Evolutionary conservation across 345 rosid genomes (phyloP).

Genomic region (Eucalyptus grandis): DNA sequence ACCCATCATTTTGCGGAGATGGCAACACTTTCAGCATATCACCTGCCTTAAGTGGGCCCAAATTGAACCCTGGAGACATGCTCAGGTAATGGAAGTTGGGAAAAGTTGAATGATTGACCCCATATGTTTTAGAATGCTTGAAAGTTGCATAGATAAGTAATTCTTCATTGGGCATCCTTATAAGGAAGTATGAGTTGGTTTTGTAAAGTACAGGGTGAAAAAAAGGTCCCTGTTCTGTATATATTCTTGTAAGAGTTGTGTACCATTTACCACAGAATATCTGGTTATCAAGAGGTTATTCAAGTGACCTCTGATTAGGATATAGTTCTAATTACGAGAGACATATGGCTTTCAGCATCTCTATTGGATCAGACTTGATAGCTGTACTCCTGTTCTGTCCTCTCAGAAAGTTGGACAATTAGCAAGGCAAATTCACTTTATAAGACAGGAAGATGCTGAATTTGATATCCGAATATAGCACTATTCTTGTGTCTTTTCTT

Average conservation of each 20-base stretch:
- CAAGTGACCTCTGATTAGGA: neutral
- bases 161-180: neutral
- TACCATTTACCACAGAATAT: neutral
- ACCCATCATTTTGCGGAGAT: constrained; percentile 18
- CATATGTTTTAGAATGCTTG: neutral
- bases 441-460: neutral
- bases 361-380: neutral
- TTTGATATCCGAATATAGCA: neutral
- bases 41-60: constrained; percentile 37
- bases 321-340: neutral
- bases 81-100: neutral
- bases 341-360: neutral
- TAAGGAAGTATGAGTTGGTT: neutral
- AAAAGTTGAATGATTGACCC: neutral
- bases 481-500: neutral
- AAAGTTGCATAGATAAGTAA: neutral
- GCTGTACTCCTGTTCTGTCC: neutral
- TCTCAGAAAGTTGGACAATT: neutral
- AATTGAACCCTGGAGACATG: constrained; percentile 26
- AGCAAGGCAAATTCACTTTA: neutral
- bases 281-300: neutral
- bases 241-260: neutral
- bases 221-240: neutral
- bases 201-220: neutral
- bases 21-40: constrained; percentile 35